Percentiles rank a stretch among this genome's conserved stretches.
phyloP scores from a whole-genome alignment of 805 yeast species.

The Pichia cephalocereana region DNA sequence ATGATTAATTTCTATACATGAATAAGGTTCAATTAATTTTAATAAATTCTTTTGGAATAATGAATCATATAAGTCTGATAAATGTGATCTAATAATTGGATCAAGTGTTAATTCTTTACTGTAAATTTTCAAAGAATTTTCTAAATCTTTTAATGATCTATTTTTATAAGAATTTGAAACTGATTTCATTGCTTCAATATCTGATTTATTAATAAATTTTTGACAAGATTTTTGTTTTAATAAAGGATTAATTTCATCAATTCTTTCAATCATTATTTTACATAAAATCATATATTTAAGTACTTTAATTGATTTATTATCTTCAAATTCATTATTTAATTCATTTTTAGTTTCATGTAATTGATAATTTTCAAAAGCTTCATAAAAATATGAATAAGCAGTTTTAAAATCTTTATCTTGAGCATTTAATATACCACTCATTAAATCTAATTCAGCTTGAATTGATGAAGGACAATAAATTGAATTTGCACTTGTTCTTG shows the following conservation, averaged over 20 bases:
- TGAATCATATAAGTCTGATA: conserved; percentile 87
- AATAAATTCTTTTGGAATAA: conserved; percentile 86
- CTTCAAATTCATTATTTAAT: conserved; percentile 19
- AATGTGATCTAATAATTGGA: conserved; percentile 81
- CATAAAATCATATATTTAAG: conserved; percentile 88
- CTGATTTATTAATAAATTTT: conserved; percentile 48
- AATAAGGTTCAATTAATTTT: conserved; percentile 92
- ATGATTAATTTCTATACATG: conserved; percentile 89
- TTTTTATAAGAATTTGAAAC: conserved; percentile 84
- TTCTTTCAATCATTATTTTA: conserved; percentile 83
- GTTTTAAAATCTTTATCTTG: conserved; percentile 96
- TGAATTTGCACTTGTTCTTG: conserved; percentile 95
- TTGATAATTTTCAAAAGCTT: conserved; percentile 86
- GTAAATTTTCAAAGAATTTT: conserved; percentile 66
- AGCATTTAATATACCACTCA: conserved; percentile 92
- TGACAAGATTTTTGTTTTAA: conserved; percentile 53
- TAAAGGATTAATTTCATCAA: conserved; percentile 77
- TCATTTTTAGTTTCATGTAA: conserved; percentile 25
- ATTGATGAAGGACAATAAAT: conserved; percentile 89
- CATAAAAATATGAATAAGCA: conserved; percentile 90
- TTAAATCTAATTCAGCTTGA: conserved; percentile 91
- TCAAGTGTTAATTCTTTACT: conserved; percentile 73
- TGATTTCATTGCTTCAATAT: conserved; percentile 93
- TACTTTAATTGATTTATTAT: conserved; percentile 45
- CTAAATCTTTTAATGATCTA: conserved; percentile 86